A percentile compares a stretch with the other conserved stretches of the same genome.
phyloP scores from a whole-genome alignment of 140 eudicot species.

The Oenanthe javanica region DNA sequence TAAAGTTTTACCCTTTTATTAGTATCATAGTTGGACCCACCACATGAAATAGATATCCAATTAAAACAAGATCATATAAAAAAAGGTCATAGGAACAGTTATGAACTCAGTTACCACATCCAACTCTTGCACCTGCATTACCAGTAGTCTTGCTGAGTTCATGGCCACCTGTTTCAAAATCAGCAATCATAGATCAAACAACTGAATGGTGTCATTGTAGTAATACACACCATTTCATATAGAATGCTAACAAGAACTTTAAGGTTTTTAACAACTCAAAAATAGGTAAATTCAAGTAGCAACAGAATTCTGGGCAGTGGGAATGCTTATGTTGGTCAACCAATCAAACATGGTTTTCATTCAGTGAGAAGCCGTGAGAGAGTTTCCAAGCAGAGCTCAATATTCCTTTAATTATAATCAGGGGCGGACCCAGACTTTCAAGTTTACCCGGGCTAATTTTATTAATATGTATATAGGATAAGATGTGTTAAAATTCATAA shows the following conservation, averaged over 20 bases:
- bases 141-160: conserved; percentile 91
- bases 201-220: background rate
- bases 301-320: background rate
- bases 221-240: background rate
- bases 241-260: background rate
- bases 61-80: background rate
- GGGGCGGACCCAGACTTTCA: too few species aligned
- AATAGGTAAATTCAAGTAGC: background rate
- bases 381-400: background rate
- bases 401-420: background rate
- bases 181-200: background rate
- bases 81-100: background rate
- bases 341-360: background rate
- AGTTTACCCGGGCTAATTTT: too few species aligned
- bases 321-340: background rate
- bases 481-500: too few species aligned
- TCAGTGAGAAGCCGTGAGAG: background rate
- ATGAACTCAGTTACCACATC: conserved; percentile 54
- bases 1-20: background rate
- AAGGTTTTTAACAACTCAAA: background rate
- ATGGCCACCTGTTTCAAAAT: conserved; percentile 57
- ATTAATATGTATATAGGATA: too few species aligned
- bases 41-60: background rate
- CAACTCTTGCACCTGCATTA: conserved; percentile 95
- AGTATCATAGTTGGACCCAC: background rate